Conservation (phyloP, 306 rosid genomes). For the Dalbergia cultrata region DNA sequence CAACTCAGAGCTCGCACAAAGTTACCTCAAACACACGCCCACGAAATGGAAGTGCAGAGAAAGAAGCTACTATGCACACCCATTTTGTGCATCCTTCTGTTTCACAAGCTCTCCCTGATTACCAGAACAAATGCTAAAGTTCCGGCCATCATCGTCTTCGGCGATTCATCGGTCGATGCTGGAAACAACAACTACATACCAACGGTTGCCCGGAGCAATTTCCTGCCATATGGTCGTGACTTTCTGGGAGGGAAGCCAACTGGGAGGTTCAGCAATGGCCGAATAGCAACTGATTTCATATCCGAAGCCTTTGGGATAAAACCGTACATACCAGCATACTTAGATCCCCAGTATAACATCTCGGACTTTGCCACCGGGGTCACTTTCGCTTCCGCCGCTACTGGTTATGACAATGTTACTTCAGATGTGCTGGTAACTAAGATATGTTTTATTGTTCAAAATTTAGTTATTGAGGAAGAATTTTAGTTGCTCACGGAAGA, state of each 20-base stretch:
- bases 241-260: slow-evolving; percentile 69
- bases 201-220: slow-evolving; percentile 77
- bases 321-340: slow-evolving; percentile 68
- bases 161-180: slow-evolving; percentile 84
- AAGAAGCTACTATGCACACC: background rate
- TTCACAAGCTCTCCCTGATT: slow-evolving; percentile 23
- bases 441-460: background rate
- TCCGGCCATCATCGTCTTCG: slow-evolving; percentile 76
- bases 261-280: slow-evolving; percentile 83
- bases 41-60: background rate
- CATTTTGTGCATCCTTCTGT: slow-evolving; percentile 32
- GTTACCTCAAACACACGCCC: background rate
- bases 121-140: slow-evolving; percentile 47
- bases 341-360: slow-evolving; percentile 71
- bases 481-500: too few species aligned
- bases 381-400: slow-evolving; percentile 84
- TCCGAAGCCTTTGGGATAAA: slow-evolving; percentile 70
- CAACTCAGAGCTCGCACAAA: slow-evolving; percentile 13
- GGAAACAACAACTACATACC: slow-evolving; percentile 84
- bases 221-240: slow-evolving; percentile 81
- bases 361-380: slow-evolving; percentile 78
- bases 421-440: slow-evolving; percentile 68
- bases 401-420: slow-evolving; percentile 84
- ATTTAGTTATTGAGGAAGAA: too few species aligned
- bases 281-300: slow-evolving; percentile 73